Conservation (phyloP, 805 yeast species). For the Candida ortonii region DNA sequence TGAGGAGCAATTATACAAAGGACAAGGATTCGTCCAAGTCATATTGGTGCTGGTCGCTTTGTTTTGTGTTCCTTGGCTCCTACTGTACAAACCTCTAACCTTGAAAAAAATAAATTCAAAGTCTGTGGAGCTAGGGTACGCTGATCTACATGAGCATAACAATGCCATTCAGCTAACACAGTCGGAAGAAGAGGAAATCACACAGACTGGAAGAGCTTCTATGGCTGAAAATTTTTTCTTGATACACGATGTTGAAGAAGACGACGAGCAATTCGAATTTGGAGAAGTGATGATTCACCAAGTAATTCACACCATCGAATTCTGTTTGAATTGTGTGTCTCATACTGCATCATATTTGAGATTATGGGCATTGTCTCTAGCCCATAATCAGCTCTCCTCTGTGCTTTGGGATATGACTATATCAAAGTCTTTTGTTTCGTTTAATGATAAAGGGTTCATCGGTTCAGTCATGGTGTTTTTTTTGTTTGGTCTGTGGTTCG, state of each 20-base stretch:
- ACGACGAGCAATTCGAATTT: constrained; percentile 44
- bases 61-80: constrained; percentile 72
- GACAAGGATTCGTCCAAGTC: constrained; percentile 62
- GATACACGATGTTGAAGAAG: constrained; percentile 32
- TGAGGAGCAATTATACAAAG: constrained; percentile 62
- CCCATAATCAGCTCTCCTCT: constrained; percentile 74
- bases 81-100: constrained; percentile 60
- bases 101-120: constrained; percentile 43
- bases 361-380: constrained; percentile 76
- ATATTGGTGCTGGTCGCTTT: constrained; percentile 56
- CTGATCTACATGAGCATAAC: constrained; percentile 40
- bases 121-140: constrained; percentile 50
- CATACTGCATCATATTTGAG: constrained; percentile 78
- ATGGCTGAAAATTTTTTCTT: constrained; percentile 28
- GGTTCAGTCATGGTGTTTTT: constrained; percentile 60
- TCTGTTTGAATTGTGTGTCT: constrained; percentile 74
- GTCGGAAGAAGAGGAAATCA: constrained; percentile 23
- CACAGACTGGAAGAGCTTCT: constrained; percentile 23
- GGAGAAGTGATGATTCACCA: constrained; percentile 77
- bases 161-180: constrained; percentile 25
- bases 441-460: constrained; percentile 45
- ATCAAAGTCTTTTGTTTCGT: constrained; percentile 49
- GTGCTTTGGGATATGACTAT: constrained; percentile 79
- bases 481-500: constrained; percentile 74
- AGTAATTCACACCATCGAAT: constrained; percentile 77